Evolutionary conservation across 1,284 basidiomycete species (phyloP).

Genomic region (Cryptococcus wingfieldii): DNA sequence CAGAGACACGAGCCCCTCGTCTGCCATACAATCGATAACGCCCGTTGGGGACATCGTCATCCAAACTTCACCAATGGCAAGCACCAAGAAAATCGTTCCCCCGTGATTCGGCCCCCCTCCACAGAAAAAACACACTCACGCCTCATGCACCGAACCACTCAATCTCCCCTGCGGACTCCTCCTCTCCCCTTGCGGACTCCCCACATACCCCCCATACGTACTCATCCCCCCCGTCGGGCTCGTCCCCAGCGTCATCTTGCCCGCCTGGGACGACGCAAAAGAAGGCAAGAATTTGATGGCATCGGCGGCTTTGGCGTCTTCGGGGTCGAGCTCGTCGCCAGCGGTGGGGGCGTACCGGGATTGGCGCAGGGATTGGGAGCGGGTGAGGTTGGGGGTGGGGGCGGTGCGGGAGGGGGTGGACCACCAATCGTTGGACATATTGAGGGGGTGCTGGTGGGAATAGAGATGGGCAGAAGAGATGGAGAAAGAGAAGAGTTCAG

Average conservation of each 20-base stretch:
- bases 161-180: conserved; percentile 4
- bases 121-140: conserved; percentile 1
- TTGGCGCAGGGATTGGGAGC: conserved; percentile 1
- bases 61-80: too few relatives aligned
- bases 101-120: too few relatives aligned
- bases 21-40: too few relatives aligned
- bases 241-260: conserved; percentile 34
- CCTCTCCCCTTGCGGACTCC: conserved; percentile 9
- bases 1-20: too few relatives aligned
- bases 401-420: conserved; percentile 4
- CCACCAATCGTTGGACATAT: conserved; percentile 24
- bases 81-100: too few relatives aligned
- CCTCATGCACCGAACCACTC: conserved; percentile 1
- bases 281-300: conserved; percentile 40
- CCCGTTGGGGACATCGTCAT: too few relatives aligned
- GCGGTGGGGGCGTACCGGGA: conserved; percentile 2
- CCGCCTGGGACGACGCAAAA: conserved; percentile 36
- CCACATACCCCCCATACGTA: conserved; percentile 4
- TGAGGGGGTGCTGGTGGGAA: not conserved
- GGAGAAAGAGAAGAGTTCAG: too few relatives aligned
- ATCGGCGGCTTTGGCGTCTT: conserved; percentile 33
- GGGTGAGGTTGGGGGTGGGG: not conserved
- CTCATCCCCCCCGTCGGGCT: conserved; percentile 6
- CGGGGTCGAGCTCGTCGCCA: conserved; percentile 36
- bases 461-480: too few relatives aligned